A percentile compares a stretch with the other conserved stretches of the same genome.
These are phyloP conservation scores for Exophiala calicioides DNA, from an alignment of 2,329 filamentous ascomycete species.

Conservation along the genomic window DNA sequence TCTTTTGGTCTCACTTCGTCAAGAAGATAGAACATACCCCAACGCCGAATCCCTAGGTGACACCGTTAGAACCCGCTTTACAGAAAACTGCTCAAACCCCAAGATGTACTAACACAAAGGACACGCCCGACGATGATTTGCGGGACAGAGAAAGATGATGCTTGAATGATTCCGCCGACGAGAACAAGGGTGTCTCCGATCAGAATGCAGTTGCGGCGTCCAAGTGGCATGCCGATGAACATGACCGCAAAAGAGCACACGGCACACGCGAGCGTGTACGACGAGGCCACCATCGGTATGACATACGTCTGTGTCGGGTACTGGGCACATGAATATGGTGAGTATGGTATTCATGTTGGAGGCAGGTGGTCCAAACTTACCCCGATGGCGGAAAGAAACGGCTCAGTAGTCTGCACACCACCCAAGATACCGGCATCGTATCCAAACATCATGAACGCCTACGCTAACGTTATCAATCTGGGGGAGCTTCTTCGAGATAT, in stretches of 20 bases:
- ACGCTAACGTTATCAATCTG: not conserved
- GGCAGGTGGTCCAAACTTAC: too few species aligned
- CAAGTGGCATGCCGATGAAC: constrained; percentile 28
- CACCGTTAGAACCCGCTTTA: too few species aligned
- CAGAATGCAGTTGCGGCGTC: constrained; percentile 46
- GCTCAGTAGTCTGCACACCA: constrained; percentile 33
- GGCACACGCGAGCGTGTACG: constrained; percentile 12
- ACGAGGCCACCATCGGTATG: constrained; percentile 17
- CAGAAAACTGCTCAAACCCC: too few species aligned
- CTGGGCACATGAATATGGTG: too few species aligned
- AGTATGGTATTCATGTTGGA: too few species aligned
- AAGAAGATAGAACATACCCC: too few species aligned
- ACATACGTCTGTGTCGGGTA: too few species aligned
- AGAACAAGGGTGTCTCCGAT: constrained; percentile 57
- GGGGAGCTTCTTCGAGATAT: not conserved
- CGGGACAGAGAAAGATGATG: constrained; percentile 30
- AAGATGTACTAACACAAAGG: constrained; percentile 3
- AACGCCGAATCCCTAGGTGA: too few species aligned
- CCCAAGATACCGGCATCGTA: constrained; percentile 62
- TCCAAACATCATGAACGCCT: constrained; percentile 63
- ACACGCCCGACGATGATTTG: constrained; percentile 20
- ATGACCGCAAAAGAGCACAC: constrained; percentile 33
- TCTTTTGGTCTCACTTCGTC: too few species aligned
- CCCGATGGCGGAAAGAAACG: constrained; percentile 35
- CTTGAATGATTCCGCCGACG: constrained; percentile 42